phyloP scores from a whole-genome alignment of 2,329 filamentous ascomycete species.

The Westerdykella aurantiaca region DNA sequence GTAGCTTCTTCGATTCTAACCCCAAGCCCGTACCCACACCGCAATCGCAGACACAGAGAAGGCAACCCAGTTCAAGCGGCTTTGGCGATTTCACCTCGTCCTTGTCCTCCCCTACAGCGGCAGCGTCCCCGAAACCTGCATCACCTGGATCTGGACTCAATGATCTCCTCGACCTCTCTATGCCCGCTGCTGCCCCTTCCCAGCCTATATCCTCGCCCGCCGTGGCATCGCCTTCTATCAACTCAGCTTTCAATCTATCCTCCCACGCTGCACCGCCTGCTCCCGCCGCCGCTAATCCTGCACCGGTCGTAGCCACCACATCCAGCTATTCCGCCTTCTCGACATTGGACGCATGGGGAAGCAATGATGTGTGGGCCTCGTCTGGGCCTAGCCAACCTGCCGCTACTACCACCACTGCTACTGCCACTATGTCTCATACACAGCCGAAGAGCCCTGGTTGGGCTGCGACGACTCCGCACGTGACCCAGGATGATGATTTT shows the following conservation, averaged over 20 bases:
- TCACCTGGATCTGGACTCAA: constrained; percentile 53
- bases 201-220: constrained; percentile 23
- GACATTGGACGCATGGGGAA: constrained; percentile 74
- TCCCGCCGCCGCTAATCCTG: constrained; percentile 18
- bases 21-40: constrained; percentile 47
- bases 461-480: constrained; percentile 58
- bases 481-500: constrained; percentile 89
- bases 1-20: constrained; percentile 78
- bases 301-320: constrained; percentile 28
- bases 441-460: constrained; percentile 47
- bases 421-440: constrained; percentile 34
- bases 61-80: constrained; percentile 53
- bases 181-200: constrained; percentile 29
- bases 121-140: constrained; percentile 43
- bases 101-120: constrained; percentile 49
- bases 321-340: constrained; percentile 41
- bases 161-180: constrained; percentile 72
- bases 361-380: constrained; percentile 72
- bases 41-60: constrained; percentile 40
- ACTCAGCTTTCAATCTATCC: constrained; percentile 80
- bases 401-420: constrained; percentile 29
- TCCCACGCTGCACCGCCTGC: constrained; percentile 40
- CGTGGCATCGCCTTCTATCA: constrained; percentile 39
- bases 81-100: constrained; percentile 58
- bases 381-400: constrained; percentile 54